Evolutionary conservation across 2,329 filamentous ascomycete genomes (phyloP).

Genomic region (Emmonsia crescens): DNA sequence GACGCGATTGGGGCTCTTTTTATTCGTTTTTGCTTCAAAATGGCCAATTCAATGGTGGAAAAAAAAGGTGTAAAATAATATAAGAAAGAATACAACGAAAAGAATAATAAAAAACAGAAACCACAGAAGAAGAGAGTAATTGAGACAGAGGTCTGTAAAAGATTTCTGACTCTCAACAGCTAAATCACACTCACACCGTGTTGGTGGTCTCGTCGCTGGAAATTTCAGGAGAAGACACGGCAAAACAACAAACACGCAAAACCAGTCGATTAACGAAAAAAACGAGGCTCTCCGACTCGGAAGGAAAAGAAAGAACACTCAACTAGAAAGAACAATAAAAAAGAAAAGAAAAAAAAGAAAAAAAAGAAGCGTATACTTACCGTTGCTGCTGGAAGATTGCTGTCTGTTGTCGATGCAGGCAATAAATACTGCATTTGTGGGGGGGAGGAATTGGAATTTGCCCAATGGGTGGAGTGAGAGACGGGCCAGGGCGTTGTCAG

Average conservation of each 20-base stretch:
- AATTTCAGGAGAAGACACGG: background rate
- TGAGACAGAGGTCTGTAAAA: background rate
- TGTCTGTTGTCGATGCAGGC: background rate
- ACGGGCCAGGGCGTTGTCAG: background rate
- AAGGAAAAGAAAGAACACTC: background rate
- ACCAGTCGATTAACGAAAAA: background rate
- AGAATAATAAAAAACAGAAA: background rate
- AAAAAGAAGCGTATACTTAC: background rate
- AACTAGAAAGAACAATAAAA: background rate
- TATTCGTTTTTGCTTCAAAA: background rate
- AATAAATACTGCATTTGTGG: background rate
- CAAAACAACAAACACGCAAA: background rate
- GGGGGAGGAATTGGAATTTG: too few relatives aligned
- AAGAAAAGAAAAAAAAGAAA: background rate
- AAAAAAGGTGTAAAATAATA: background rate
- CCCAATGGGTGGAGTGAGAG: background rate
- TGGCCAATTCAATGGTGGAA: background rate
- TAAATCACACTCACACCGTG: background rate
- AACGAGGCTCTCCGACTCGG: background rate
- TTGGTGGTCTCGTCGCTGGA: background rate
- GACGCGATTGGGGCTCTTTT: background rate
- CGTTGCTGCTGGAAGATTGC: background rate
- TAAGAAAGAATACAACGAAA: background rate
- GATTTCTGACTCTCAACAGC: background rate
- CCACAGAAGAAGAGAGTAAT: background rate